Evolutionary conservation across 257 asterid species (phyloP).

Genomic region (Rhazya stricta): DNA sequence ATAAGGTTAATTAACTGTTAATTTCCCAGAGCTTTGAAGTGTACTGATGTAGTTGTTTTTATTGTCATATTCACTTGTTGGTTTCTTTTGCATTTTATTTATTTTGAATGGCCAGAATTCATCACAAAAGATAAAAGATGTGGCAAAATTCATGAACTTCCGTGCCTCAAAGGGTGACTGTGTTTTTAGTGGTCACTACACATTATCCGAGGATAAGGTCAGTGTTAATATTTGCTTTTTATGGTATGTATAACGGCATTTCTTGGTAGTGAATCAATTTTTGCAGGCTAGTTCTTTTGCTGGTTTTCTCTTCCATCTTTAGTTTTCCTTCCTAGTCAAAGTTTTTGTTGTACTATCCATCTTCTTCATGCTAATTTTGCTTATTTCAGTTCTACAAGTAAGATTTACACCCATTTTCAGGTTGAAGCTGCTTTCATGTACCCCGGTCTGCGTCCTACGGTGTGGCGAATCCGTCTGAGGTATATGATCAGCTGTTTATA

Average conservation of each 20-base stretch:
- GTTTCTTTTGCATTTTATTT: not conserved
- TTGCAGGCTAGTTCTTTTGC: not conserved
- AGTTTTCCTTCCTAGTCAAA: not conserved
- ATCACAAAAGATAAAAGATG: constrained; percentile 79
- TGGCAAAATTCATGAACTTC: constrained; percentile 70
- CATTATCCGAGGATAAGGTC: constrained; percentile 83
- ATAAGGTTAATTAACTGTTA: constrained; percentile 45
- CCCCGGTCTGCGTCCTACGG: constrained; percentile 95
- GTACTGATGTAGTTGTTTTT: constrained; percentile 4
- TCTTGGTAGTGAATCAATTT: not conserved
- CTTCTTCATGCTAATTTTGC: not conserved
- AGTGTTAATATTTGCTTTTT: constrained; percentile 3
- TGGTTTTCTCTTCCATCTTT: not conserved
- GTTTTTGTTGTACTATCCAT: not conserved
- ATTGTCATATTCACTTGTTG: constrained; percentile 6
- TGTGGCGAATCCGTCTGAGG: constrained; percentile 84
- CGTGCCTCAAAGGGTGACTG: constrained; percentile 56
- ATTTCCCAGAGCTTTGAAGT: not conserved
- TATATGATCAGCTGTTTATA: constrained; percentile 19
- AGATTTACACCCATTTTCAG: constrained; percentile 32
- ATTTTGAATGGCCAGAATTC: constrained; percentile 51
- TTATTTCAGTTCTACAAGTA: not conserved
- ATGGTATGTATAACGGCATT: not conserved
- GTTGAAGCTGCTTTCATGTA: constrained; percentile 91
- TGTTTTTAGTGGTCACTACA: constrained; percentile 74